Percentiles rank a stretch among this genome's conserved stretches.
Evolutionary conservation across 176 grass and related monocot species (phyloP).

Genomic region (Rhynchospora tenuis): DNA sequence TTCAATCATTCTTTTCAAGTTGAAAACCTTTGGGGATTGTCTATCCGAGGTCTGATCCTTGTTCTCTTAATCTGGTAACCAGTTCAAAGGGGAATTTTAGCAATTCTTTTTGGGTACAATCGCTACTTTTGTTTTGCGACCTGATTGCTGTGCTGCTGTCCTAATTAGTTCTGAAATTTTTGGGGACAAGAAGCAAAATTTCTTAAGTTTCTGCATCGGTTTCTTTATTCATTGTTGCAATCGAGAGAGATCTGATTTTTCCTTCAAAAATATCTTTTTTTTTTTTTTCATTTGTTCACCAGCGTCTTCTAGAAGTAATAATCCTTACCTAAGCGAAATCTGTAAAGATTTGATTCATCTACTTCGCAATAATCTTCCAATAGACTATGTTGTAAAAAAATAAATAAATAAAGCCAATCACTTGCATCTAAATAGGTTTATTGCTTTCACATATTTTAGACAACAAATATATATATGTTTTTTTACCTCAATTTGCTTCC

Average conservation of each 20-base stretch:
- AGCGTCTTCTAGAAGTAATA: background rate
- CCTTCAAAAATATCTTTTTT: background rate
- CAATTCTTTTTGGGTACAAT: slow-evolving; percentile 1
- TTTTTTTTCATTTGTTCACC: background rate
- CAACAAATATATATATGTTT: background rate
- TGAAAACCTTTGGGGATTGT: slow-evolving; percentile 11
- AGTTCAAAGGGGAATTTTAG: background rate
- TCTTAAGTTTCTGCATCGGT: background rate
- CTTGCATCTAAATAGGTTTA: background rate
- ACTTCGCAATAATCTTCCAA: background rate
- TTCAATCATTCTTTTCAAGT: slow-evolving; percentile 10
- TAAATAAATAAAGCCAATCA: background rate
- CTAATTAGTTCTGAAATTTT: background rate
- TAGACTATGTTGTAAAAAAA: background rate
- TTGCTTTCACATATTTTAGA: slow-evolving; percentile 2
- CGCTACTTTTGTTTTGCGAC: background rate
- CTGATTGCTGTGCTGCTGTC: background rate
- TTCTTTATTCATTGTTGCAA: background rate
- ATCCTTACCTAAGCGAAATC: background rate
- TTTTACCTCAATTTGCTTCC: slow-evolving; percentile 7
- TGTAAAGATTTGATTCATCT: slow-evolving; percentile 24
- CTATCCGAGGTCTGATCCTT: slow-evolving; percentile 20
- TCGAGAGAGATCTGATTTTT: background rate
- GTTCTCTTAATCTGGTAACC: background rate
- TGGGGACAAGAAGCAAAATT: background rate